Percentiles rank a stretch among this genome's conserved stretches.
Evolutionary conservation across 305 asterid species (phyloP).

Genomic region (Fraxinus velutina): DNA sequence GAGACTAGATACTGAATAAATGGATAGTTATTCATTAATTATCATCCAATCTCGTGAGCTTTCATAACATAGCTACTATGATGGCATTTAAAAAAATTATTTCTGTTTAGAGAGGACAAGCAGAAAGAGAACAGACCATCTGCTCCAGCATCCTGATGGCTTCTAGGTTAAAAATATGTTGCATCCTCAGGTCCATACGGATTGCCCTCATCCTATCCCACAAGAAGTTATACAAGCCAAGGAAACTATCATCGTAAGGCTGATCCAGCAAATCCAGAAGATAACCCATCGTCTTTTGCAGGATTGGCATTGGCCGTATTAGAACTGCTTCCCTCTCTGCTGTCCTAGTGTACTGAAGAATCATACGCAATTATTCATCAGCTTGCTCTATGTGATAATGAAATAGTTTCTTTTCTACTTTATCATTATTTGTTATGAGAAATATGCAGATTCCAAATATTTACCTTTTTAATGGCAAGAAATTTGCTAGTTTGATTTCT

Average conservation of each 20-base stretch:
- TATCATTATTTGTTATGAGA: background rate
- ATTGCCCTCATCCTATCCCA: slow-evolving; percentile 99
- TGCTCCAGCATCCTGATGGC: slow-evolving; percentile 97
- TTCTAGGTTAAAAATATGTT: slow-evolving; percentile 78
- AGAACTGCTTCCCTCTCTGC: slow-evolving; percentile 95
- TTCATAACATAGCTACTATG: background rate
- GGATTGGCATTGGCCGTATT: slow-evolving; percentile 90
- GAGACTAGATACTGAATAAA: background rate
- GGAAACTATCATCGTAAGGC: slow-evolving; percentile 79
- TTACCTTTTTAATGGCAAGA: slow-evolving; percentile 95
- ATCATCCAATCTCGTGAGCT: background rate
- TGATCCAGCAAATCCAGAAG: slow-evolving; percentile 75
- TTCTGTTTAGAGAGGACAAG: slow-evolving; percentile 2
- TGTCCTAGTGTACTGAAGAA: slow-evolving; percentile 88
- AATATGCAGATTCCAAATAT: background rate
- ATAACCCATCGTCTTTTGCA: slow-evolving; percentile 82
- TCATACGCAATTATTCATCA: slow-evolving; percentile 29
- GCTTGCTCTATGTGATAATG: slow-evolving; percentile 12
- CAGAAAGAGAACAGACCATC: slow-evolving; percentile 56
- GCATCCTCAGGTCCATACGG: slow-evolving; percentile 99
- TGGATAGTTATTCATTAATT: background rate
- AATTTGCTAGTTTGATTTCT: slow-evolving; percentile 68
- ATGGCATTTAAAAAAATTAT: background rate
- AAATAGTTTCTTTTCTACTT: background rate
- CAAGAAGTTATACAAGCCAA: slow-evolving; percentile 86